A percentile compares a stretch with the other conserved stretches of the same genome.
Conservation (phyloP, 192 early-diverging fungal species). For the Backusella mclennaniae region DNA sequence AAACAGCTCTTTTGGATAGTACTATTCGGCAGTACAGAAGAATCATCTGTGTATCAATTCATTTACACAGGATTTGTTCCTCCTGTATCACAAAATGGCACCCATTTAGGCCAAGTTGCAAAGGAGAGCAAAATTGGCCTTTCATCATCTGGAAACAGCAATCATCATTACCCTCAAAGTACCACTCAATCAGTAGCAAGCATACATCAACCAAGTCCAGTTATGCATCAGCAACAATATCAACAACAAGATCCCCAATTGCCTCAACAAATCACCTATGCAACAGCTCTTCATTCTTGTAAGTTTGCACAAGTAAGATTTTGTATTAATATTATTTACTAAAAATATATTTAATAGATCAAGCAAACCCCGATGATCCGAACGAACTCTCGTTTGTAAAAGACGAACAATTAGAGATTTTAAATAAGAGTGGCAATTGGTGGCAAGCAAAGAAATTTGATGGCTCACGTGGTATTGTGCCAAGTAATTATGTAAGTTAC, state of each 20-base stretch:
- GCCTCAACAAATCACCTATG: conserved; percentile 22
- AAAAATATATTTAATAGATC: conserved; percentile 47
- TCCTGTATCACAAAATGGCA: conserved; percentile 12
- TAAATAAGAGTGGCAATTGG: conserved; percentile 95
- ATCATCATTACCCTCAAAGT: background rate
- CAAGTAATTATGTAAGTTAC: conserved; percentile 74
- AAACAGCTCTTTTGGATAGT: conserved; percentile 62
- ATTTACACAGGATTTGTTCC: conserved; percentile 10
- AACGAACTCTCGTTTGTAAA: conserved; percentile 90
- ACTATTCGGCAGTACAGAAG: conserved; percentile 60
- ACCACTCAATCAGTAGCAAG: background rate
- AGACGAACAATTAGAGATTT: conserved; percentile 81
- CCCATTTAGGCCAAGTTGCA: background rate
- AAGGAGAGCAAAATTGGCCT: conserved; percentile 10
- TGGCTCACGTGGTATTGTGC: conserved; percentile 83
- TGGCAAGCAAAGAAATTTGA: conserved; percentile 89
- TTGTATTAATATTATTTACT: conserved; percentile 9
- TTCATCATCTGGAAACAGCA: background rate
- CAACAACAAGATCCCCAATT: background rate
- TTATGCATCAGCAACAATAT: background rate
- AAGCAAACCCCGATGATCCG: conserved; percentile 87
- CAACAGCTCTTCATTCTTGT: conserved; percentile 70
- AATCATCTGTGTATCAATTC: conserved; percentile 37
- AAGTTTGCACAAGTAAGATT: conserved; percentile 15
- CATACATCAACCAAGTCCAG: background rate